Conservation (phyloP, 1,284 basidiomycete genomes). For the Heliocybe sulcata region DNA sequence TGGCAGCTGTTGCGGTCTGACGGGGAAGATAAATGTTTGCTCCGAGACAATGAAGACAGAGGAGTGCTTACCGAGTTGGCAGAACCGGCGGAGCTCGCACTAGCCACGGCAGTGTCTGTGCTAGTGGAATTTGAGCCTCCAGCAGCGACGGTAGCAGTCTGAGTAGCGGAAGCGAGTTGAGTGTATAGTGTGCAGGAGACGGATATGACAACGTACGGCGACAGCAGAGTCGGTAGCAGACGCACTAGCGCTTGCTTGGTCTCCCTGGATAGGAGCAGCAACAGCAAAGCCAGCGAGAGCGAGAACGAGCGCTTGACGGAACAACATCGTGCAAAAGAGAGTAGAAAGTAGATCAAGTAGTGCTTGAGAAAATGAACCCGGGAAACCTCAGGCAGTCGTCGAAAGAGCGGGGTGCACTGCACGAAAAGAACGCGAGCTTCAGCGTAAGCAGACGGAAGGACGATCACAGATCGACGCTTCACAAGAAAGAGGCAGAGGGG, state of each 20-base stretch:
- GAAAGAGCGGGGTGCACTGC: neutral
- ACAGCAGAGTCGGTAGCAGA: neutral
- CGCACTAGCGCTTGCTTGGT: neutral
- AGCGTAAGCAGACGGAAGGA: neutral
- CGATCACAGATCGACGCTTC: neutral
- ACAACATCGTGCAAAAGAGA: slow-evolving; percentile 1
- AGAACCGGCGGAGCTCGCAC: too few relatives aligned
- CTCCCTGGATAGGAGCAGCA: neutral
- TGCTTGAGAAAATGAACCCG: neutral
- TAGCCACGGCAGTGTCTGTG: neutral
- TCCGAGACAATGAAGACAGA: too few relatives aligned
- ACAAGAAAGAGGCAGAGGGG: neutral
- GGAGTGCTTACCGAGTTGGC: too few relatives aligned
- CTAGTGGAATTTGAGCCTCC: neutral
- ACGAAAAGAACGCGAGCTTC: neutral
- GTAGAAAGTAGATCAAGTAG: neutral
- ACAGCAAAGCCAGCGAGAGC: neutral
- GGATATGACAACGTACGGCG: neutral
- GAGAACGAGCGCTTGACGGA: neutral
- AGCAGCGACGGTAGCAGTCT: neutral
- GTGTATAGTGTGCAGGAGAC: neutral
- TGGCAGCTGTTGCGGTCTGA: too few relatives aligned
- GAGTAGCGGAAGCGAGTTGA: neutral
- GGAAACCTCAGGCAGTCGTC: neutral
- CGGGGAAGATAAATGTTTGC: too few relatives aligned